Percentiles rank a stretch among this genome's conserved stretches.
These are phyloP conservation scores for Syzygium aromaticum DNA, from an alignment of 345 rosid species.

Conservation along the genomic window DNA sequence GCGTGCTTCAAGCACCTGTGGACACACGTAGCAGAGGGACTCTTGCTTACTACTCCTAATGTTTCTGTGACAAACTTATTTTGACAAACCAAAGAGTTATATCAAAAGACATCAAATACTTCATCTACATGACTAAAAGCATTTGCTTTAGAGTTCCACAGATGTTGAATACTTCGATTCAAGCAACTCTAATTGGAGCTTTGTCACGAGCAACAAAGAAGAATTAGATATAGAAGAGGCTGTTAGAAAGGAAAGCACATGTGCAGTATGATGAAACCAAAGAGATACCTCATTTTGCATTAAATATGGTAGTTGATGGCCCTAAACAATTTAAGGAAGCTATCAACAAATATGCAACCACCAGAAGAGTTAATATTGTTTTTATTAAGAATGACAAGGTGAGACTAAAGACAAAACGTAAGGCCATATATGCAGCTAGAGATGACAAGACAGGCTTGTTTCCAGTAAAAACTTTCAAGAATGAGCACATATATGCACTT, in stretches of 20 bases:
- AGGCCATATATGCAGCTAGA: neutral
- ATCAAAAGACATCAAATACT: neutral
- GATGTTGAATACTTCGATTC: neutral
- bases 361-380: neutral
- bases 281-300: neutral
- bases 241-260: neutral
- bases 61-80: neutral
- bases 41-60: neutral
- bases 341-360: neutral
- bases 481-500: neutral
- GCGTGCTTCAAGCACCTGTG: neutral
- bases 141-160: neutral
- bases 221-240: neutral
- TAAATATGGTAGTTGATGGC: neutral
- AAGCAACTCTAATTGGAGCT: neutral
- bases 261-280: neutral
- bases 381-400: neutral
- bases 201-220: neutral
- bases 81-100: neutral
- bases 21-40: neutral
- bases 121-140: neutral
- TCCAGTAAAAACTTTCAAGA: neutral
- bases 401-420: neutral
- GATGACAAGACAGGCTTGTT: neutral
- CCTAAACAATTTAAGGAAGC: neutral